Percentiles rank a stretch among this genome's conserved stretches.
Conservation (phyloP, 2,329 filamentous ascomycete genomes). For the Phaeosphaeriaceae sp. region DNA sequence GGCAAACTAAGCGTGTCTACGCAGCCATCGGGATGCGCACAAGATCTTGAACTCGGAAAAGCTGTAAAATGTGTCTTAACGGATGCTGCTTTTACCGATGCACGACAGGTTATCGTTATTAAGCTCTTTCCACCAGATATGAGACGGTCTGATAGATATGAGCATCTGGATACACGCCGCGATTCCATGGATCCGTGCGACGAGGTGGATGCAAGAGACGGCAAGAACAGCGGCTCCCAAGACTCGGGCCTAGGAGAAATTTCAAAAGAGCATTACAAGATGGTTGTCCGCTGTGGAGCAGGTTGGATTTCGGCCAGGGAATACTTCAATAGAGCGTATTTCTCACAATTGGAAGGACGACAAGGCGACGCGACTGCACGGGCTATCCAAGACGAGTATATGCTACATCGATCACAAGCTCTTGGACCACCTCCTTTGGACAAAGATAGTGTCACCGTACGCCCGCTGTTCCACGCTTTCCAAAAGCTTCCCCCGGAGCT, state of each 20-base stretch:
- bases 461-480: constrained; percentile 38
- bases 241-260: not conserved
- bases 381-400: constrained; percentile 3
- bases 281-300: constrained; percentile 37
- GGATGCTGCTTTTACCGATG: constrained; percentile 16
- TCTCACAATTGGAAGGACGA: constrained; percentile 16
- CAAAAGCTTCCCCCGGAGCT: constrained; percentile 33
- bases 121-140: constrained; percentile 31
- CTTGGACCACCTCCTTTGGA: constrained; percentile 9
- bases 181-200: constrained; percentile 10
- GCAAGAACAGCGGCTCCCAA: not conserved
- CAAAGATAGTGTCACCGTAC: constrained; percentile 30
- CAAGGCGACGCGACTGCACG: not conserved
- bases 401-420: constrained; percentile 4
- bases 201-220: not conserved
- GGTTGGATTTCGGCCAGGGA: constrained; percentile 41
- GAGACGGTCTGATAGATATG: not conserved
- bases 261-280: constrained; percentile 23
- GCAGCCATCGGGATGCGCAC: constrained; percentile 4
- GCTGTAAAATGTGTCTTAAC: constrained; percentile 36
- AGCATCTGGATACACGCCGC: constrained; percentile 1
- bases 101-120: constrained; percentile 28
- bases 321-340: constrained; percentile 36
- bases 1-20: constrained; percentile 33
- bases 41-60: constrained; percentile 29